Base-by-base conservation (phyloP, 2,329 filamentous ascomycete species). In the Penicillium griseofulvum region DNA sequence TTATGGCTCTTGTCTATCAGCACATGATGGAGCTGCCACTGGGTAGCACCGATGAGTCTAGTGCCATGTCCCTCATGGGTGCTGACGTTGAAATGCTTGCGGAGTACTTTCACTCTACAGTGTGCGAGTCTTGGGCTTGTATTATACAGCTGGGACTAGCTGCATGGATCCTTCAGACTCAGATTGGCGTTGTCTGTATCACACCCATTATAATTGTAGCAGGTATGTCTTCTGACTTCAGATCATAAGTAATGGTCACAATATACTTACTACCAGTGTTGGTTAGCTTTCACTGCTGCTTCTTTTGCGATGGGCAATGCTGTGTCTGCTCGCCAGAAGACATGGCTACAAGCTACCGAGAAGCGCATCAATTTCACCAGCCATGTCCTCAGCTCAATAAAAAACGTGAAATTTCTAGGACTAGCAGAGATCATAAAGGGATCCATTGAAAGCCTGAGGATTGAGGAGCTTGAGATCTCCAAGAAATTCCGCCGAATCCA, bases 301-400 rank as follows among this genome's bases (percentile, higher is more conserved):
- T 49, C 57, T 0, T 59, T 59, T 50, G 47, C 50, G 16, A 59
- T 62, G 55, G 59, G 61, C 1, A 52, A 59, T 57, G 43, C 55
- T n/a, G 52, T 66, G 11, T 57, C 59, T n/a, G 17, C 29, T 29
- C 29, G 59, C 10, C 74, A 76, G 37, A 69, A 67, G 26, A 52
- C 54, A 7, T 80, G 78, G 77, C 71, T 78, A 38, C 65, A 70
- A 19, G 73, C 74, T 14, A 76, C 75, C 3, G 68, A 79, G 59
- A 69, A 71, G 31, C 71, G 77, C 3, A 71, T 80, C 22, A 72
- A 70, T 19, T 67, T 72, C 34, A 80, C 76, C 0, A 65, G 72
- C 11, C 67, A 67, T 19, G 68, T 75, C 5, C 59, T 79, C 0
- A 71, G 70, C 0, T 72, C 69, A 24, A 76, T 80, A 62, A 76